These are phyloP conservation scores for Heimioporus sp. DNA, from an alignment of 768 basidiomycete species.

Conservation along the genomic window DNA sequence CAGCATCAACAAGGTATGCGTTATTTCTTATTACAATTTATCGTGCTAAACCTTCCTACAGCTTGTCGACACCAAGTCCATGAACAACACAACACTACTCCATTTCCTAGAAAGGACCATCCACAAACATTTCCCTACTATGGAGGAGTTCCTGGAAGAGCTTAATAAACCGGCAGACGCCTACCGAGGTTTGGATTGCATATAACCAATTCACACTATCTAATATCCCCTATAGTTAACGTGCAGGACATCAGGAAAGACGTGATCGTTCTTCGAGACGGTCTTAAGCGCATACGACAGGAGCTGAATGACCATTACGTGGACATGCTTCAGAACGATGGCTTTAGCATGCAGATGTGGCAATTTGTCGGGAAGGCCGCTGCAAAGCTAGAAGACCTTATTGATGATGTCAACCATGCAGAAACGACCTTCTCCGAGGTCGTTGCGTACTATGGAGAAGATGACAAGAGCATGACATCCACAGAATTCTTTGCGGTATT, in stretches of 20 bases:
- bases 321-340: constrained; percentile 66
- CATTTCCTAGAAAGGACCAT: constrained; percentile 94
- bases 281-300: constrained; percentile 74
- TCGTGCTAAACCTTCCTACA: constrained; percentile 30
- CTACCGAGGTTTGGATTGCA: constrained; percentile 68
- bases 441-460: constrained; percentile 90
- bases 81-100: constrained; percentile 89
- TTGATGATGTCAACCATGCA: constrained; percentile 85
- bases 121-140: constrained; percentile 80
- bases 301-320: constrained; percentile 81
- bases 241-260: constrained; percentile 82
- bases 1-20: constrained; percentile 89
- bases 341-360: constrained; percentile 92
- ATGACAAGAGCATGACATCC: constrained; percentile 80
- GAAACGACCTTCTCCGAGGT: constrained; percentile 83
- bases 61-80: constrained; percentile 97
- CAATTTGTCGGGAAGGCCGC: constrained; percentile 77
- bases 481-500: constrained; percentile 96
- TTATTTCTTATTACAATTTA: neutral
- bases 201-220: neutral
- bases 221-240: constrained; percentile 57
- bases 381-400: constrained; percentile 74
- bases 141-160: constrained; percentile 88
- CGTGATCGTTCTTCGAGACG: constrained; percentile 66
- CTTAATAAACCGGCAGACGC: constrained; percentile 88